Conservation (phyloP, 345 rosid species). For the Gossypium sturtianum region DNA sequence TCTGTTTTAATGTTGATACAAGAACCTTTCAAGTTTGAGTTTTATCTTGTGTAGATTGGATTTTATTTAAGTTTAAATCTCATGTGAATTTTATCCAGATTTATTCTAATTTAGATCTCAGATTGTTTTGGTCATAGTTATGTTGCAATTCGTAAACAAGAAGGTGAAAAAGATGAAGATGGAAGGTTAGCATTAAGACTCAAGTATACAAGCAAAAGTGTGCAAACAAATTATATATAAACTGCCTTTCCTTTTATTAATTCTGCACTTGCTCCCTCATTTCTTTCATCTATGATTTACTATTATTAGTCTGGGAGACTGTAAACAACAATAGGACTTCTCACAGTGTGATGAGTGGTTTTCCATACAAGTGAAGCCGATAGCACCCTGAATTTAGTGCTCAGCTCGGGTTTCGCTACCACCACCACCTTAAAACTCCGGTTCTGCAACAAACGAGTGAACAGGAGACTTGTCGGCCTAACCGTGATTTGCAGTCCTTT, state of each 20-base stretch:
- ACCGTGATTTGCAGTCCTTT: constrained; percentile 53
- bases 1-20: no score
- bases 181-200: no score
- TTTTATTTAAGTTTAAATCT: no score
- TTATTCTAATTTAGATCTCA: no score
- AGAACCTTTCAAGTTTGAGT: no score
- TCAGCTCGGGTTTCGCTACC: constrained; percentile 36
- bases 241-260: neutral
- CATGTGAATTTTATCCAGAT: no score
- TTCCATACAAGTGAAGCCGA: constrained; percentile 74
- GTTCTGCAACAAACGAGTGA: constrained; percentile 41
- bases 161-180: no score
- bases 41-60: no score
- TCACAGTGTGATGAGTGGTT: constrained; percentile 49
- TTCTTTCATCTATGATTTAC: neutral
- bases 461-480: constrained; percentile 49
- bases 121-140: no score
- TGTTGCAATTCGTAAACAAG: no score
- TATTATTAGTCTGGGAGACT: constrained; percentile 15
- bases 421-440: constrained; percentile 71
- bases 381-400: constrained; percentile 25
- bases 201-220: neutral
- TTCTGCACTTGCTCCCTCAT: neutral
- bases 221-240: neutral
- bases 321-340: constrained; percentile 67